A percentile compares a stretch with the other conserved stretches of the same genome.
These are phyloP conservation scores for Trametes sp. DNA, from an alignment of 1,284 basidiomycete genomes.

Conservation along the genomic window DNA sequence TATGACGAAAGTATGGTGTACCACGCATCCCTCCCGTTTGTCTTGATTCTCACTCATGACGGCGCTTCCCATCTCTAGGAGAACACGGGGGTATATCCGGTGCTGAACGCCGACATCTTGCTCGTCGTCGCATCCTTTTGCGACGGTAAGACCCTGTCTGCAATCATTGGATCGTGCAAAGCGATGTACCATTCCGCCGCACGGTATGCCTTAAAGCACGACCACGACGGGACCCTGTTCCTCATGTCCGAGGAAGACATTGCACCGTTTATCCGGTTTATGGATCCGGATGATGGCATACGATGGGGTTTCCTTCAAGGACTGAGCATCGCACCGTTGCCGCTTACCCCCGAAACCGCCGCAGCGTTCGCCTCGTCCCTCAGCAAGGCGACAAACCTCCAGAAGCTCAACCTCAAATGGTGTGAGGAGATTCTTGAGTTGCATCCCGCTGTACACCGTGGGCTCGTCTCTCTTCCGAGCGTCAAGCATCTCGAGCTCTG, in stretches of 20 bases:
- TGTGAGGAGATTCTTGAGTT: not conserved
- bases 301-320: not conserved
- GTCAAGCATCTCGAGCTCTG: not conserved
- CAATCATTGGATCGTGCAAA: not conserved
- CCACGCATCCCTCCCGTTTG: too few species aligned
- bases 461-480: not conserved
- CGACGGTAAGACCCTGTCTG: not conserved
- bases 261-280: too few species aligned
- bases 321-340: not conserved
- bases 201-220: not conserved
- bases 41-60: too few species aligned
- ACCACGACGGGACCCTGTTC: not conserved
- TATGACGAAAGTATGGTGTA: too few species aligned
- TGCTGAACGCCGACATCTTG: not conserved
- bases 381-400: not conserved
- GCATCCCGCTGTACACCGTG: not conserved
- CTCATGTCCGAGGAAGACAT: too few species aligned
- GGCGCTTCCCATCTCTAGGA: too few species aligned
- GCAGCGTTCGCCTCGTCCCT: not conserved
- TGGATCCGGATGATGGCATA: not conserved
- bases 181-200: not conserved
- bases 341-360: not conserved
- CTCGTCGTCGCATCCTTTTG: not conserved
- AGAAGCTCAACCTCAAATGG: not conserved
- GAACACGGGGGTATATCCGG: too few species aligned